Percentiles rank a stretch among this genome's conserved stretches.
Conservation (phyloP, 1,284 basidiomycete species). For the Coniferiporia weirii region DNA sequence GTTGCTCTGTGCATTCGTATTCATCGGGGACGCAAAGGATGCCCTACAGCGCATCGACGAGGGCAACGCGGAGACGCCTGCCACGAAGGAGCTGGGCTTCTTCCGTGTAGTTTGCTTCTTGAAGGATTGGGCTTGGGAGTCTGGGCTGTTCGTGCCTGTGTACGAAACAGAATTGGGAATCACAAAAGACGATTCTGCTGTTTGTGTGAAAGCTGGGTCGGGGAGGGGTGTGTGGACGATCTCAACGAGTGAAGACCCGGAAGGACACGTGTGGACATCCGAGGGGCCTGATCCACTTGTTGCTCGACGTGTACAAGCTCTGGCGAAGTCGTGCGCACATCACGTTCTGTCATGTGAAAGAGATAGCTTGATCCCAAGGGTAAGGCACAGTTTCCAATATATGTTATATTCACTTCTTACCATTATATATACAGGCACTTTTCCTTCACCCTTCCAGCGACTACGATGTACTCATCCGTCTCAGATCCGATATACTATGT, state of each 20-base stretch:
- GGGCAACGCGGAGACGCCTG: conserved; percentile 36
- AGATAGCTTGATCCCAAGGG: conserved; percentile 47
- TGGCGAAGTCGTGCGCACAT: conserved; percentile 71
- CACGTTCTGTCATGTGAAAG: conserved; percentile 42
- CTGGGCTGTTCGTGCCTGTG: conserved; percentile 56
- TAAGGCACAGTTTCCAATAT: conserved; percentile 26
- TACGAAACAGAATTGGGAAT: conserved; percentile 36
- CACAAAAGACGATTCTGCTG: conserved; percentile 10
- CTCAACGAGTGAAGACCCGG: conserved; percentile 73
- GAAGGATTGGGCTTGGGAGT: conserved; percentile 81
- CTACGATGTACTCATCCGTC: conserved; percentile 82
- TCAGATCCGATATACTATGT: conserved; percentile 61
- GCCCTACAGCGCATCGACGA: conserved; percentile 22
- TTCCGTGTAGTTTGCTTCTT: conserved; percentile 71
- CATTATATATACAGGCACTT: conserved; percentile 47
- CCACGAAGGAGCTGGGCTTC: conserved; percentile 79
- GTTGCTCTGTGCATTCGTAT: conserved; percentile 51
- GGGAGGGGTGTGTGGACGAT: conserved; percentile 71
- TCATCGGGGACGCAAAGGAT: background rate
- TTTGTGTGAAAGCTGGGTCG: conserved; percentile 33
- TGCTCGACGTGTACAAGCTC: conserved; percentile 60
- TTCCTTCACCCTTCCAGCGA: conserved; percentile 81
- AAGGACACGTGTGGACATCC: conserved; percentile 74
- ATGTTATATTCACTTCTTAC: background rate
- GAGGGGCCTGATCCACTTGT: conserved; percentile 60